These are phyloP conservation scores for Colletotrichum neosansevieriae DNA, from an alignment of 2,329 filamentous ascomycete species.

Conservation along the genomic window DNA sequence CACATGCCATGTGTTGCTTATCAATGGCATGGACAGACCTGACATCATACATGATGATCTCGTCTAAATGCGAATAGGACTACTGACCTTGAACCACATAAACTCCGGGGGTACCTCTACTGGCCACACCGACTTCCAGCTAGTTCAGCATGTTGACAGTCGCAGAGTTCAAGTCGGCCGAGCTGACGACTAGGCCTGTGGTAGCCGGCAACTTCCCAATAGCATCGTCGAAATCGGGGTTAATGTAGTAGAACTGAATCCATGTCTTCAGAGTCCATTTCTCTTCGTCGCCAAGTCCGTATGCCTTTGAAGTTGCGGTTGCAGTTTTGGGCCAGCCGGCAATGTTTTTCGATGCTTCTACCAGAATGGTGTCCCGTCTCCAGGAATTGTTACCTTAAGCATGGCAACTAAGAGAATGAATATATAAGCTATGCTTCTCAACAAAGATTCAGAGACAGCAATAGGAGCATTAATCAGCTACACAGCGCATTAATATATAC, in stretches of 20 bases:
- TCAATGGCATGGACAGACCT: no score
- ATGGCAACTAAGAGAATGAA: no score
- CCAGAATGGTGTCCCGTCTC: neutral
- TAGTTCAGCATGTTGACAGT: constrained; percentile 10
- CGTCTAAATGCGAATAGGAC: no score
- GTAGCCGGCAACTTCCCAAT: neutral
- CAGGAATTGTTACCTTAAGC: neutral
- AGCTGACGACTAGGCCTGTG: neutral
- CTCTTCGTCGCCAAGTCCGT: neutral
- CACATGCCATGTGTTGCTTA: no score
- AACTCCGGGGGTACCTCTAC: neutral
- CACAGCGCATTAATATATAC: no score
- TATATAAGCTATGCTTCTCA: no score
- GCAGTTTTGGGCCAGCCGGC: no score
- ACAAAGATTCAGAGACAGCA: no score
- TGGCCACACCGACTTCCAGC: neutral
- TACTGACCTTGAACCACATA: neutral
- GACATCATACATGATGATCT: no score
- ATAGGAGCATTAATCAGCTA: neutral
- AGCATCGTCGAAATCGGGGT: neutral
- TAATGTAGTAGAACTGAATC: neutral
- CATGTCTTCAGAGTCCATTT: constrained; percentile 5
- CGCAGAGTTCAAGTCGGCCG: neutral
- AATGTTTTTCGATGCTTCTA: neutral
- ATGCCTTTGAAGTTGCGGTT: neutral